Conservation (phyloP, 768 basidiomycete genomes). For the Termitomyces sp. region DNA sequence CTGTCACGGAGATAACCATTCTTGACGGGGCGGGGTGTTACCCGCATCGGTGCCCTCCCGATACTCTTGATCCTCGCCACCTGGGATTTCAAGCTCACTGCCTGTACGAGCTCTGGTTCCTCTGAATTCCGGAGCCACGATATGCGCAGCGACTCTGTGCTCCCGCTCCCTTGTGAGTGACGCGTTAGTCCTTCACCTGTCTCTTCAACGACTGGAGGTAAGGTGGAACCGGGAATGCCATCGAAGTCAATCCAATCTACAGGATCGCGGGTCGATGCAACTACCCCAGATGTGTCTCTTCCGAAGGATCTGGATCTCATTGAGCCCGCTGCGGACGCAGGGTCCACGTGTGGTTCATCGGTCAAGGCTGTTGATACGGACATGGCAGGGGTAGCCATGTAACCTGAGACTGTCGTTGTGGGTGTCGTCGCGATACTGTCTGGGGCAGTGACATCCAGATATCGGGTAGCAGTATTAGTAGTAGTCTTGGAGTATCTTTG, state of each 20-base stretch:
- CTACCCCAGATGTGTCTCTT: background rate
- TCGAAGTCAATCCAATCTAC: constrained; percentile 12
- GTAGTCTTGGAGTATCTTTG: background rate
- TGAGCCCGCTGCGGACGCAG: background rate
- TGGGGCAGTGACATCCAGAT: background rate
- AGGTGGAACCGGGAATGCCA: constrained; percentile 2
- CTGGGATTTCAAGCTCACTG: constrained; percentile 10
- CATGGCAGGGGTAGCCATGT: constrained; percentile 1
- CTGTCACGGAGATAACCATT: constrained; percentile 21
- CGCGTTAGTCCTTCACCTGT: background rate
- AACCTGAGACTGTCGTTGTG: constrained; percentile 1
- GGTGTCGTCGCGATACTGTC: constrained; percentile 2
- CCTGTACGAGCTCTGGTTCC: constrained; percentile 7
- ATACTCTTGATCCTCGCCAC: constrained; percentile 31
- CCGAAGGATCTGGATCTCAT: background rate
- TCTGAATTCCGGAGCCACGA: constrained; percentile 16
- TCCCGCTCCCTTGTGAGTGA: constrained; percentile 1
- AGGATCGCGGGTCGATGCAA: background rate
- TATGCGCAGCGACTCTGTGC: constrained; percentile 11
- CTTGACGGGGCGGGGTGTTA: constrained; percentile 26
- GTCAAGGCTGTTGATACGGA: constrained; percentile 1
- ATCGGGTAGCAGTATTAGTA: background rate
- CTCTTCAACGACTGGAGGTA: constrained; percentile 7
- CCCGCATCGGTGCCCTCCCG: constrained; percentile 30
- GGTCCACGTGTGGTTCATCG: constrained; percentile 5